Evolutionary conservation across 768 basidiomycete genomes (phyloP).

Genomic region (Lactarius hatsudake): DNA sequence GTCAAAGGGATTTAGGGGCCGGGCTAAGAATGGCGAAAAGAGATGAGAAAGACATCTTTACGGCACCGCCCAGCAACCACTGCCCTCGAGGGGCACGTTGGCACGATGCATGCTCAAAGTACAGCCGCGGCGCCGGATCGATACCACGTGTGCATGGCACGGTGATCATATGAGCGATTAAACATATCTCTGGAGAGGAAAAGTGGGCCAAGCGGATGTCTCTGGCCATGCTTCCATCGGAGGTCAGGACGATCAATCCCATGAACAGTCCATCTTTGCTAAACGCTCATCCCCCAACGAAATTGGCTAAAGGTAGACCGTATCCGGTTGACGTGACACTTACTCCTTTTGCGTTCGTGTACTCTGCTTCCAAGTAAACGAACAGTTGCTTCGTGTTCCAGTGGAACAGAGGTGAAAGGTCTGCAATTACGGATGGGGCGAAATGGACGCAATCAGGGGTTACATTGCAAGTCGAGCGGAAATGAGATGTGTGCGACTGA

Average conservation of each 20-base stretch:
- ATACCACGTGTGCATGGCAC: slow-evolving; percentile 2
- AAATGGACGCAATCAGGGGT: slow-evolving; percentile 9
- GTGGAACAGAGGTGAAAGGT: slow-evolving; percentile 79
- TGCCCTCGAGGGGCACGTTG: background rate
- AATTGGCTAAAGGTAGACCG: background rate
- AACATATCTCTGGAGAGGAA: background rate
- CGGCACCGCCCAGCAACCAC: background rate
- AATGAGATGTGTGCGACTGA: background rate
- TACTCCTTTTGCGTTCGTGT: slow-evolving; percentile 69
- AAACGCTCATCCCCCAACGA: background rate
- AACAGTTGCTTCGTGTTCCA: slow-evolving; percentile 99
- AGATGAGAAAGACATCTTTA: background rate
- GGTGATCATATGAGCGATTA: slow-evolving; percentile 8
- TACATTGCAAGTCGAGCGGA: slow-evolving; percentile 1
- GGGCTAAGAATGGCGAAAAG: background rate
- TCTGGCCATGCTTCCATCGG: background rate
- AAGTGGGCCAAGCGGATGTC: background rate
- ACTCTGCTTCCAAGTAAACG: slow-evolving; percentile 83
- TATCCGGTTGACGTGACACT: slow-evolving; percentile 32
- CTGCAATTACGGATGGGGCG: slow-evolving; percentile 38
- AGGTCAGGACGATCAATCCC: background rate
- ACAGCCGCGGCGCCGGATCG: background rate
- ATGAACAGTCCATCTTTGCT: background rate
- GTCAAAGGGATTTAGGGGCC: slow-evolving; percentile 11
- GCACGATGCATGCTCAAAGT: background rate